A percentile compares a stretch with the other conserved stretches of the same genome.
phyloP scores from a whole-genome alignment of 1,284 basidiomycete genomes.

The Takashimella koratensis region DNA sequence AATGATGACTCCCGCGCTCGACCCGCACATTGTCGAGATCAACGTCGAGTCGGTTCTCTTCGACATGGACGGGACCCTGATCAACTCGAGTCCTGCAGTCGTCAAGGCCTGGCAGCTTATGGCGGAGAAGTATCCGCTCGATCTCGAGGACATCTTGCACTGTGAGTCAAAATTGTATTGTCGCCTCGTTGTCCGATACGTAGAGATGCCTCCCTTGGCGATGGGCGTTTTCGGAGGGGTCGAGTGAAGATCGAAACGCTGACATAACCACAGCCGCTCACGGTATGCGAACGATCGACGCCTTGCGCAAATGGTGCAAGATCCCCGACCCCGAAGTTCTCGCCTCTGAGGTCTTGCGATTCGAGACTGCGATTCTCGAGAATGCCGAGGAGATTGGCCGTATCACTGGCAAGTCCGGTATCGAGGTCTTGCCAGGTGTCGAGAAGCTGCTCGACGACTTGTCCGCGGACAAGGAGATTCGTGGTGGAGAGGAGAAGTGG shows the following conservation, averaged over 20 bases:
- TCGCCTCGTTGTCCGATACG: too few relatives aligned
- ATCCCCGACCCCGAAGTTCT: slow-evolving; percentile 42
- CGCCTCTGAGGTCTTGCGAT: slow-evolving; percentile 44
- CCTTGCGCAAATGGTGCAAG: slow-evolving; percentile 47
- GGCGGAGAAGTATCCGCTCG: slow-evolving; percentile 42
- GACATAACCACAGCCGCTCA: slow-evolving; percentile 29
- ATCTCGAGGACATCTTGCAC: slow-evolving; percentile 45
- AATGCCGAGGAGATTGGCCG: slow-evolving; percentile 43
- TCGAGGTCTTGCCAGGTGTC: slow-evolving; percentile 49
- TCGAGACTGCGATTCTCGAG: slow-evolving; percentile 47
- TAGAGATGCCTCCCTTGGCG: too few relatives aligned
- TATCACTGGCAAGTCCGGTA: slow-evolving; percentile 37
- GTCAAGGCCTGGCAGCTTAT: slow-evolving; percentile 48
- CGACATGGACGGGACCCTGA: slow-evolving; percentile 49
- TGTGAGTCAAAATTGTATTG: slow-evolving; percentile 18
- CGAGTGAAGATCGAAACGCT: too few relatives aligned
- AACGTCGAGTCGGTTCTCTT: slow-evolving; percentile 49
- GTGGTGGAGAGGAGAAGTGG: slow-evolving; percentile 46
- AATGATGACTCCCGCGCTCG: slow-evolving; percentile 72
- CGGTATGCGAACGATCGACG: slow-evolving; percentile 48
- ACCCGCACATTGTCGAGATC: slow-evolving; percentile 55
- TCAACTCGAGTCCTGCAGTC: slow-evolving; percentile 47
- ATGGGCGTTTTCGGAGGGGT: too few relatives aligned
- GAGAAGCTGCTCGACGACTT: slow-evolving; percentile 41
- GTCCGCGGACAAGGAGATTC: slow-evolving; percentile 29